Evolutionary conservation across 257 asterid genomes (phyloP).

Genomic region (Gentiana straminea): DNA sequence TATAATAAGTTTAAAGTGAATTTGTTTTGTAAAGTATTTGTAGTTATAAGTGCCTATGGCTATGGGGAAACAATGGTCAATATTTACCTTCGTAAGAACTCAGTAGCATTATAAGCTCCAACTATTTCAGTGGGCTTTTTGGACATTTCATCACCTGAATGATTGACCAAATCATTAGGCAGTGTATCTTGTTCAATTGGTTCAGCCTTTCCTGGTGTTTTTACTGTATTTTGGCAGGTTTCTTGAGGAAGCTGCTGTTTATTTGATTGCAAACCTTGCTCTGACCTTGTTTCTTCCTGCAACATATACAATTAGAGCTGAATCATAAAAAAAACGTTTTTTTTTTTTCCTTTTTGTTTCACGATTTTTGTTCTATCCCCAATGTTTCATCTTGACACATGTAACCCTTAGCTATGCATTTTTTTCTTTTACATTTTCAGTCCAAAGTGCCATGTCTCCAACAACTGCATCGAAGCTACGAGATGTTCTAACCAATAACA

Average conservation of each 20-base stretch:
- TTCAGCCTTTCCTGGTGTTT: slow-evolving; percentile 18
- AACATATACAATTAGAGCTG: slow-evolving; percentile 6
- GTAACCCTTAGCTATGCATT: too few relatives aligned
- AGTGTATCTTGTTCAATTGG: slow-evolving; percentile 18
- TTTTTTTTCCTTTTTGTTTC: too few relatives aligned
- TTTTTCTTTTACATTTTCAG: too few relatives aligned
- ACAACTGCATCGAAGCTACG: too few relatives aligned
- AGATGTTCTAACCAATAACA: too few relatives aligned
- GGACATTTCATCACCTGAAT: slow-evolving; percentile 24
- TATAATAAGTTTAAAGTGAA: slow-evolving; percentile 1
- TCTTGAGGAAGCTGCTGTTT: slow-evolving; percentile 25
- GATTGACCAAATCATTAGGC: slow-evolving; percentile 22
- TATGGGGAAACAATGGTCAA: too few relatives aligned
- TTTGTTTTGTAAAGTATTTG: neutral
- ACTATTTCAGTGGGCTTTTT: slow-evolving; percentile 35
- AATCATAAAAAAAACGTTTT: too few relatives aligned
- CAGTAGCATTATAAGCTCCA: slow-evolving; percentile 33
- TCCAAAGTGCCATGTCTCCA: too few relatives aligned
- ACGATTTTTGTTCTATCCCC: too few relatives aligned
- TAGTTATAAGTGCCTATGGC: neutral
- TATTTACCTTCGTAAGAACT: slow-evolving; percentile 58
- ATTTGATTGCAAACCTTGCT: slow-evolving; percentile 22
- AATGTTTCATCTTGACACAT: too few relatives aligned
- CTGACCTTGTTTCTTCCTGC: slow-evolving; percentile 41
- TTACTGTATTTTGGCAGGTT: slow-evolving; percentile 20